A percentile compares a stretch with the other conserved stretches of the same genome.
These are phyloP conservation scores for Tarenaya hassleriana DNA, from an alignment of 345 rosid genomes.

Conservation along the genomic window DNA sequence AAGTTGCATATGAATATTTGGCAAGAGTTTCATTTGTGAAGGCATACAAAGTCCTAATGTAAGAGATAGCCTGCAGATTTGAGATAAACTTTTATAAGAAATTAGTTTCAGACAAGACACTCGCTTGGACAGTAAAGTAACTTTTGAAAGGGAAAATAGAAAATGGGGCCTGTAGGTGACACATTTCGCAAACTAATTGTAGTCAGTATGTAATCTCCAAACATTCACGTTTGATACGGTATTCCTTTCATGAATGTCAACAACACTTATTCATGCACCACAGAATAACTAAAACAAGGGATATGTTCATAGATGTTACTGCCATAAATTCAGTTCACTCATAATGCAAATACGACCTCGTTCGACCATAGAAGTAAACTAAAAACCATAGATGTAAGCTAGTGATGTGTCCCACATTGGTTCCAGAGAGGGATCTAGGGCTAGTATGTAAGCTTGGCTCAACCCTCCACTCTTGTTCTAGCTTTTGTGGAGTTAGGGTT, in stretches of 20 bases:
- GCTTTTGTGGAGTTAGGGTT: no score
- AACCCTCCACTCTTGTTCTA: no score
- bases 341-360: constrained; percentile 9
- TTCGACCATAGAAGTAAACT: constrained; percentile 4
- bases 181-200: constrained; percentile 11
- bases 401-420: no score
- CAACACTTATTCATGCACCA: background rate
- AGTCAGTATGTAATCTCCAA: constrained; percentile 3
- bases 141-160: constrained; percentile 4
- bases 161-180: constrained; percentile 10
- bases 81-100: constrained; percentile 10
- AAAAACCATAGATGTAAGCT: no score
- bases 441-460: no score
- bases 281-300: constrained; percentile 2
- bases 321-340: background rate
- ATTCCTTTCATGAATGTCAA: constrained; percentile 4
- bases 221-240: constrained; percentile 5
- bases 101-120: constrained; percentile 5
- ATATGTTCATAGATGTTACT: constrained; percentile 8
- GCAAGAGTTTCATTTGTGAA: constrained; percentile 97
- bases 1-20: constrained; percentile 93
- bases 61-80: constrained; percentile 83
- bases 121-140: constrained; percentile 10
- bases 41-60: constrained; percentile 81
- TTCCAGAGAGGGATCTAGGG: no score